A percentile compares a stretch with the other conserved stretches of the same genome.
Conservation (phyloP, 2,329 filamentous ascomycete species). For the Fusarium sublunatum region DNA sequence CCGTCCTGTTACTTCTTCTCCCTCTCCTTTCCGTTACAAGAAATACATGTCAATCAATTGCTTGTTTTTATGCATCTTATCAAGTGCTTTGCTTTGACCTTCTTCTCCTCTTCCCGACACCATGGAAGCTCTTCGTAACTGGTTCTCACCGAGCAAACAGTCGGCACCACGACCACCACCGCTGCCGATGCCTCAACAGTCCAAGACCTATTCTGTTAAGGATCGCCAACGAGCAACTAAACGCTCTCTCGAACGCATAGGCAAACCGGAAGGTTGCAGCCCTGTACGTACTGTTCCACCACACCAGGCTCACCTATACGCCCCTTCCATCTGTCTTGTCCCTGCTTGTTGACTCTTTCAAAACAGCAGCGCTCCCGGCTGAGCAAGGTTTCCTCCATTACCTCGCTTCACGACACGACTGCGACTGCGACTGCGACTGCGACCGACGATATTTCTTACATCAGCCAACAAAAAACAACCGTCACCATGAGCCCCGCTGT, state of each 20-base stretch:
- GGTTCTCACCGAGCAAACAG: constrained; percentile 43
- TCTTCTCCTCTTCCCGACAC: not conserved
- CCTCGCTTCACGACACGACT: constrained; percentile 14
- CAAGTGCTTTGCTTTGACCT: not conserved
- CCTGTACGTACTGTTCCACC: constrained; percentile 28
- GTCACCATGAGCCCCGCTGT: constrained; percentile 9
- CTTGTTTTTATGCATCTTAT: not conserved
- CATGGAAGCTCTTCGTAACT: constrained; percentile 30
- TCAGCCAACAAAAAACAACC: constrained; percentile 13
- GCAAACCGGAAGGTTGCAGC: constrained; percentile 25
- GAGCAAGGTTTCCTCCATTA: constrained; percentile 28
- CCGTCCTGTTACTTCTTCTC: not conserved
- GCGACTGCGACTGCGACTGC: not conserved
- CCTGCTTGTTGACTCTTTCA: constrained; percentile 4
- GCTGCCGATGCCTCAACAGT: constrained; percentile 21
- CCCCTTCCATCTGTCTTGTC: not conserved
- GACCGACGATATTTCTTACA: constrained; percentile 5
- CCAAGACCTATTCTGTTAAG: constrained; percentile 30
- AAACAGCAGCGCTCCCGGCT: constrained; percentile 24
- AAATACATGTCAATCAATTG: too few species aligned
- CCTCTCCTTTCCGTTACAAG: constrained; percentile 1
- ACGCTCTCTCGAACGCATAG: constrained; percentile 20
- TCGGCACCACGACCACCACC: constrained; percentile 3
- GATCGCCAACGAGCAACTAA: constrained; percentile 22
- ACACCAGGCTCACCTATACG: not conserved